These are phyloP conservation scores for Gloeostereum incarnatum DNA, from an alignment of 768 basidiomycete genomes.

Conservation along the genomic window DNA sequence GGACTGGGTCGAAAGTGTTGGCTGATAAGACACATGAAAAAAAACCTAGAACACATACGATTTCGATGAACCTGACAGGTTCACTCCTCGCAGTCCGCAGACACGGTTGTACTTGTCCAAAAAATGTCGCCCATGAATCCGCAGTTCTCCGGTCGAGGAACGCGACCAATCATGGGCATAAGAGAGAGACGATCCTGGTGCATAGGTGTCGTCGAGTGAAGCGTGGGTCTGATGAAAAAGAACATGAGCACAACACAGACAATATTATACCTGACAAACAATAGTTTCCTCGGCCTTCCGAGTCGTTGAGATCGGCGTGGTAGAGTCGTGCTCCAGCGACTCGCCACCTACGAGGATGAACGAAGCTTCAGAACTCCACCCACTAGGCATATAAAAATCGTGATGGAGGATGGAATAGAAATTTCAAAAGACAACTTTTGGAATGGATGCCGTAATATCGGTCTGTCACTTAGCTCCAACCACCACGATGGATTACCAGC, in stretches of 20 bases:
- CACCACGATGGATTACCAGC: conserved; percentile 54
- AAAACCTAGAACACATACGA: conserved; percentile 36
- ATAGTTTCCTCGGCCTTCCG: background rate
- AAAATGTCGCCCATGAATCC: conserved; percentile 69
- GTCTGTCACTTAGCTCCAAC: too few relatives aligned
- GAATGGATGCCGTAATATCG: too few relatives aligned
- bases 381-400: too few relatives aligned
- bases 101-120: conserved; percentile 75
- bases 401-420: too few relatives aligned
- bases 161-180: conserved; percentile 73
- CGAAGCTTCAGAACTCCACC: conserved; percentile 31
- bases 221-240: conserved; percentile 25
- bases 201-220: conserved; percentile 33
- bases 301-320: background rate
- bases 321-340: background rate
- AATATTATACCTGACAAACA: background rate
- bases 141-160: conserved; percentile 46
- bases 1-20: conserved; percentile 35
- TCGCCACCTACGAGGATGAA: conserved; percentile 36
- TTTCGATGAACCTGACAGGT: conserved; percentile 78
- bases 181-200: conserved; percentile 34
- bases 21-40: background rate
- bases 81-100: conserved; percentile 76
- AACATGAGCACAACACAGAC: background rate
- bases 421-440: too few relatives aligned